Conservation (phyloP, 2,329 filamentous ascomycete genomes). For the Diplocarpon mali region DNA sequence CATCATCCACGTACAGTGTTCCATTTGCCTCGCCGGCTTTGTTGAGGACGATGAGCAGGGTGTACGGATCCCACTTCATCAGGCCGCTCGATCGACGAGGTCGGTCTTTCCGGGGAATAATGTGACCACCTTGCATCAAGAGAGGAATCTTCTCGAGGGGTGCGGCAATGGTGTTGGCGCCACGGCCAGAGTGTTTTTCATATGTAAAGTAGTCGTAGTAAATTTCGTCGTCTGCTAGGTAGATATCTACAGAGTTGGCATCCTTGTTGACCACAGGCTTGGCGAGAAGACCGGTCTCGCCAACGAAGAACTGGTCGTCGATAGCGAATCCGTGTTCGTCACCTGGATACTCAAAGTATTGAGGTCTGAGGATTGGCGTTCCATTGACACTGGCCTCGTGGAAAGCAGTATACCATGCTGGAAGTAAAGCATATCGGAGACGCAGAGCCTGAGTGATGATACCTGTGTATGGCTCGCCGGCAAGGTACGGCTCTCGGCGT, state of each 20-base stretch:
- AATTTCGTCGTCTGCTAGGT: conserved; percentile 76
- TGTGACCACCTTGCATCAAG: conserved; percentile 85
- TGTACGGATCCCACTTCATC: conserved; percentile 94
- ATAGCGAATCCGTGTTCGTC: conserved; percentile 81
- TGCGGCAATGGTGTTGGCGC: conserved; percentile 59
- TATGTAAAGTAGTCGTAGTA: conserved; percentile 97
- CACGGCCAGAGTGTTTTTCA: conserved; percentile 57
- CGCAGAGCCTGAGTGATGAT: conserved; percentile 84
- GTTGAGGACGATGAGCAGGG: conserved; percentile 66
- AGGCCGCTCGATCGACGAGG: conserved; percentile 75
- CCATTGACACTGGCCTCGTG: conserved; percentile 75
- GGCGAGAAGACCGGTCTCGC: conserved; percentile 76
- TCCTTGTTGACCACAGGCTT: conserved; percentile 81
- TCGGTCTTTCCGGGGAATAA: conserved; percentile 81
- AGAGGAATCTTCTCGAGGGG: conserved; percentile 81
- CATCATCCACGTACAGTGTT: conserved; percentile 83
- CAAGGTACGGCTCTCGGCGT: conserved; percentile 83
- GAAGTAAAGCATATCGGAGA: conserved; percentile 79
- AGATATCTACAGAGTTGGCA: conserved; percentile 62
- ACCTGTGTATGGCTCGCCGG: conserved; percentile 70
- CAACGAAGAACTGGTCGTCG: conserved; percentile 90
- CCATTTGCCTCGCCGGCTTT: conserved; percentile 64
- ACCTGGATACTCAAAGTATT: conserved; percentile 82
- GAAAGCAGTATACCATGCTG: conserved; percentile 95
- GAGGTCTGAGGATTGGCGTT: conserved; percentile 78